A percentile compares a stretch with the other conserved stretches of the same genome.
phyloP scores from a whole-genome alignment of 2,329 filamentous ascomycete genomes.

The Stachybotrys echinatus region DNA sequence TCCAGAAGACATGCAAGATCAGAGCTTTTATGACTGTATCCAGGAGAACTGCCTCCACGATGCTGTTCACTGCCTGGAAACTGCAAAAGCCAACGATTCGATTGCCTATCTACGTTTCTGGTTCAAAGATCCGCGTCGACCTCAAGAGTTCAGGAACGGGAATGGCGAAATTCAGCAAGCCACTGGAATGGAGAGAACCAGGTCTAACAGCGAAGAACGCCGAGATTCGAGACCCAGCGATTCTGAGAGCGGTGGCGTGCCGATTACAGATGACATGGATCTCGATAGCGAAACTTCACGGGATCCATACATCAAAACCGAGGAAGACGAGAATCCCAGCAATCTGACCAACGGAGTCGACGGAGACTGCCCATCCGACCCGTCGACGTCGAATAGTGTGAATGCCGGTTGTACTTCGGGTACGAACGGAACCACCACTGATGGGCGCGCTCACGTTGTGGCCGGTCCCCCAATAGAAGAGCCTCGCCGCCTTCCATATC shows the following conservation, averaged over 20 bases:
- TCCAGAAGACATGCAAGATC: constrained; percentile 63
- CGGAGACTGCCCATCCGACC: background rate
- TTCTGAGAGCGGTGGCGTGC: constrained; percentile 40
- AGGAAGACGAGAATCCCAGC: constrained; percentile 17
- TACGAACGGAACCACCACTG: background rate
- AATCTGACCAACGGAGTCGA: background rate
- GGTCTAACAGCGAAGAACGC: background rate
- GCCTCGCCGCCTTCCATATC: constrained; percentile 4
- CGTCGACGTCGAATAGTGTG: background rate
- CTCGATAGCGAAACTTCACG: constrained; percentile 24
- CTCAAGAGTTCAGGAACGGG: constrained; percentile 41
- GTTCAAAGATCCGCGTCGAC: constrained; percentile 68
- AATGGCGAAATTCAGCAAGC: constrained; percentile 34
- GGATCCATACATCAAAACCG: constrained; percentile 29
- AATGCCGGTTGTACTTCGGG: background rate
- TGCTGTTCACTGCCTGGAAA: constrained; percentile 73
- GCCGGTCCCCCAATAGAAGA: background rate
- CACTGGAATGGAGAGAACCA: constrained; percentile 27
- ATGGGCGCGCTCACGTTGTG: background rate
- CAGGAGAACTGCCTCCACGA: constrained; percentile 71
- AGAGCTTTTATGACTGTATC: constrained; percentile 86
- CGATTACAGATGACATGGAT: constrained; percentile 37
- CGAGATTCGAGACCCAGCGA: constrained; percentile 20
- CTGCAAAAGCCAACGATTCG: constrained; percentile 84
- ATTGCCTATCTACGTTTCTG: constrained; percentile 86